phyloP scores from a whole-genome alignment of 768 basidiomycete species.

The Leccinum barrowsii region DNA sequence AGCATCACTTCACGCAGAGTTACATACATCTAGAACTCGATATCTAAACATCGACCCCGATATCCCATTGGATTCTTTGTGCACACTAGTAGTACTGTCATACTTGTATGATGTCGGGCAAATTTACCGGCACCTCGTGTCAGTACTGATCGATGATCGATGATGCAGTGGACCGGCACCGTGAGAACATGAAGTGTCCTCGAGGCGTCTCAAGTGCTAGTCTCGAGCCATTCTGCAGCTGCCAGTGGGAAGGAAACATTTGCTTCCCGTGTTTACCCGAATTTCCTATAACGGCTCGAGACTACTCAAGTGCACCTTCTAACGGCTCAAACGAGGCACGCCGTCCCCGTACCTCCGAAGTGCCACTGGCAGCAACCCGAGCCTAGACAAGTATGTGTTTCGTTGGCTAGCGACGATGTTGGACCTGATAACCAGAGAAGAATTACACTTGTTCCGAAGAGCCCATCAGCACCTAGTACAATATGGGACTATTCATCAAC shows the following conservation, averaged over 20 bases:
- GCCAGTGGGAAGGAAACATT: no score
- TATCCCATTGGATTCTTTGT: no score
- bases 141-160: no score
- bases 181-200: constrained; percentile 5
- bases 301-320: background rate
- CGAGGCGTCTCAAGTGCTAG: constrained; percentile 1
- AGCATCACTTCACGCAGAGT: no score
- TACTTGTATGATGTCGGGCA: background rate
- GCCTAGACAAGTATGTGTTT: background rate
- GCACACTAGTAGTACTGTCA: no score
- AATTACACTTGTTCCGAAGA: background rate
- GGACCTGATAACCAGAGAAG: background rate
- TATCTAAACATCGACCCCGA: no score
- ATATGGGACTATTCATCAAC: constrained; percentile 24
- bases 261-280: no score
- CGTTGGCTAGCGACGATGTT: background rate
- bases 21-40: no score
- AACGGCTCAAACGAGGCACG: background rate
- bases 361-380: background rate
- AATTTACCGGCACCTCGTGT: no score
- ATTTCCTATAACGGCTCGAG: no score
- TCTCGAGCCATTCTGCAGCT: no score
- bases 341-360: background rate
- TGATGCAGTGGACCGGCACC: background rate
- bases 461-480: background rate